phyloP scores from a whole-genome alignment of 352 stramenopile species.

The Paralagenidium karlingii region DNA sequence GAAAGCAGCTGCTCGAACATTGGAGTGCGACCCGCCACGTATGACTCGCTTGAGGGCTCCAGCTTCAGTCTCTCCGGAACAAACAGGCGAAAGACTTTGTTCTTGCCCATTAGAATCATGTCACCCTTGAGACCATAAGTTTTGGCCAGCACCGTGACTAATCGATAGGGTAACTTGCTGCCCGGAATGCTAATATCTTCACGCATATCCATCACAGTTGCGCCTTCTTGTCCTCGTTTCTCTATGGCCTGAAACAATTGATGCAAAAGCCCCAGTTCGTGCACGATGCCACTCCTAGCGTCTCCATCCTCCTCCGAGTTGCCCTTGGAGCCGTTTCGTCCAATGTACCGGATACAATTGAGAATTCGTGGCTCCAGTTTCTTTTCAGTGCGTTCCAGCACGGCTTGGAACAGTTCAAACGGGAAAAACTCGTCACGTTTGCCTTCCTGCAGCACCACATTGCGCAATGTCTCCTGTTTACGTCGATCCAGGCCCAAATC shows the following conservation, averaged over 20 bases:
- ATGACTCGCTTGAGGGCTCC: not conserved
- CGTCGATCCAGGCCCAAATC: constrained; percentile 51
- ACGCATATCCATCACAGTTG: constrained; percentile 63
- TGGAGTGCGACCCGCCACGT: not conserved
- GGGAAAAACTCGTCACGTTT: constrained; percentile 40
- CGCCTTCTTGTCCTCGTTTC: constrained; percentile 37
- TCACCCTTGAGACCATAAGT: constrained; percentile 65
- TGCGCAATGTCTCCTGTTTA: constrained; percentile 46
- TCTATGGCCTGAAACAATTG: constrained; percentile 70
- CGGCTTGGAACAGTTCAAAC: constrained; percentile 63
- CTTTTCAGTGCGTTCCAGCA: constrained; percentile 25
- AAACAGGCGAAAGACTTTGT: constrained; percentile 68
- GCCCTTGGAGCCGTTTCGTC: not conserved
- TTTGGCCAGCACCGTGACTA: constrained; percentile 46
- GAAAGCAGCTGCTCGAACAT: not conserved
- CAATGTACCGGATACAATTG: constrained; percentile 57
- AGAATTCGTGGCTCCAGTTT: constrained; percentile 55
- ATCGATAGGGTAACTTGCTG: constrained; percentile 67
- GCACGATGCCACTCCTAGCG: constrained; percentile 20
- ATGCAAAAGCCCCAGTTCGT: constrained; percentile 49
- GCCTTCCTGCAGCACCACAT: constrained; percentile 51
- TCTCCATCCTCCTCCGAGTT: not conserved
- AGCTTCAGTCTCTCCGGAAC: constrained; percentile 2
- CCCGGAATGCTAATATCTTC: constrained; percentile 58
- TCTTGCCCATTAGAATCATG: constrained; percentile 68